Percentiles rank a stretch among this genome's conserved stretches.
These are phyloP conservation scores for Axilococcus clingmanii DNA, from an alignment of 139 green algal species.

Conservation along the genomic window DNA sequence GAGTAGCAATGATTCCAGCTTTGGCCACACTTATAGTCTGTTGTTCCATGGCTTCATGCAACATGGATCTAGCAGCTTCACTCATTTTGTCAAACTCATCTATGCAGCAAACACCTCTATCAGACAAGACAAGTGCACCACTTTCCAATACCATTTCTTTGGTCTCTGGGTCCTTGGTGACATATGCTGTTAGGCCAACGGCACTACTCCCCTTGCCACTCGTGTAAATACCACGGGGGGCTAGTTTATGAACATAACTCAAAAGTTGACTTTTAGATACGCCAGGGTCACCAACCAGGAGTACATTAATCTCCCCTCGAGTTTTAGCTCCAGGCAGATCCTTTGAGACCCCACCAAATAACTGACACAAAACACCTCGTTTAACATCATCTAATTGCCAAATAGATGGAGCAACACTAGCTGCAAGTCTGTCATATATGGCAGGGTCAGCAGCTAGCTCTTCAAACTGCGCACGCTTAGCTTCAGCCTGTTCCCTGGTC, in stretches of 20 bases:
- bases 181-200: slow-evolving; percentile 94
- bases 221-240: slow-evolving; percentile 94
- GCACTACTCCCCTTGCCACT: slow-evolving; percentile 81
- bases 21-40: slow-evolving; percentile 98
- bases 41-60: slow-evolving; percentile 98
- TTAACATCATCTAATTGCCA: slow-evolving; percentile 98
- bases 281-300: slow-evolving; percentile 92
- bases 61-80: slow-evolving; percentile 79
- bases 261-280: slow-evolving; percentile 94
- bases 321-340: slow-evolving; percentile 37
- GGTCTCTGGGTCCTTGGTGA: slow-evolving; percentile 85
- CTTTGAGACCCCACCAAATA: slow-evolving; percentile 76
- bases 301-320: slow-evolving; percentile 89
- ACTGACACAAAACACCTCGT: slow-evolving; percentile 69
- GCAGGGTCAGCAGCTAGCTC: slow-evolving; percentile 52
- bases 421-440: slow-evolving; percentile 80
- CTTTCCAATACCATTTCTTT: slow-evolving; percentile 93
- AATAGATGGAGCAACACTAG: slow-evolving; percentile 85
- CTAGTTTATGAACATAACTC: slow-evolving; percentile 88
- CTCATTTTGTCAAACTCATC: slow-evolving; percentile 99
- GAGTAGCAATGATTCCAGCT: slow-evolving; percentile 93
- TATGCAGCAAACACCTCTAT: slow-evolving; percentile 94
- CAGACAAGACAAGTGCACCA: slow-evolving; percentile 88
- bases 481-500: slow-evolving; percentile 21
- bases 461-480: slow-evolving; percentile 24